Percentiles rank a stretch among this genome's conserved stretches.
Conservation (phyloP, 2,329 filamentous ascomycete genomes). For the Aspergillus neoniger region DNA sequence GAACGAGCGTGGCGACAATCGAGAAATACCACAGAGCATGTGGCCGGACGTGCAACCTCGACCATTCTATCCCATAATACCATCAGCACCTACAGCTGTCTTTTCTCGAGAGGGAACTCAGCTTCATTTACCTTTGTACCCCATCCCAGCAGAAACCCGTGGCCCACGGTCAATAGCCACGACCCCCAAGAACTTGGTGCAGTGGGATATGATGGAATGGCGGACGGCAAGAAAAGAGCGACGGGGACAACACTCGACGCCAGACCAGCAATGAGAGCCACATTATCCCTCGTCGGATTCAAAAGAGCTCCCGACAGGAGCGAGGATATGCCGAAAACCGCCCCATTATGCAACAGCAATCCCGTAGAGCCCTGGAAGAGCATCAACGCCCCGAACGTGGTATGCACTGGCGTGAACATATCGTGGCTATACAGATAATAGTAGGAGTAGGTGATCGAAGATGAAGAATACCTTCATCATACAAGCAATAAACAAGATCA, state of each 20-base stretch:
- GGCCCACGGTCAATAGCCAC: conserved; percentile 41
- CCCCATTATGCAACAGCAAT: conserved; percentile 55
- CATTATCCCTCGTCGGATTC: conserved; percentile 43
- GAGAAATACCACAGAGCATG: conserved; percentile 56
- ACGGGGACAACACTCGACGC: conserved; percentile 47
- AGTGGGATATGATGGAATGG: conserved; percentile 48
- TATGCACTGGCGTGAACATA: conserved; percentile 58
- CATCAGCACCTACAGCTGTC: background rate
- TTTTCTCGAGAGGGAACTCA: background rate
- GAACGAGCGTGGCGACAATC: conserved; percentile 52
- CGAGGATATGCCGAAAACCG: conserved; percentile 53
- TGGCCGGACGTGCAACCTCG: conserved; percentile 58
- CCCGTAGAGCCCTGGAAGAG: conserved; percentile 54
- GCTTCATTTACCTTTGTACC: conserved; percentile 51
- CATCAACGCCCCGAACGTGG: conserved; percentile 53
- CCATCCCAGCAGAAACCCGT: conserved; percentile 52
- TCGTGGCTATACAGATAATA: background rate
- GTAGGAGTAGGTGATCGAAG: background rate
- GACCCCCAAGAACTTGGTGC: conserved; percentile 37
- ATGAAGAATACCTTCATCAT: too few relatives aligned
- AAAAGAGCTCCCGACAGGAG: conserved; percentile 47
- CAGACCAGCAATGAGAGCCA: conserved; percentile 51
- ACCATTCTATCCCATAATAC: conserved; percentile 36
- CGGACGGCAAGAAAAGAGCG: conserved; percentile 45
- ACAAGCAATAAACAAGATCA: too few relatives aligned